Base-by-base conservation (phyloP, 164 flowering plant species). In the Chimonanthus praecox region DNA sequence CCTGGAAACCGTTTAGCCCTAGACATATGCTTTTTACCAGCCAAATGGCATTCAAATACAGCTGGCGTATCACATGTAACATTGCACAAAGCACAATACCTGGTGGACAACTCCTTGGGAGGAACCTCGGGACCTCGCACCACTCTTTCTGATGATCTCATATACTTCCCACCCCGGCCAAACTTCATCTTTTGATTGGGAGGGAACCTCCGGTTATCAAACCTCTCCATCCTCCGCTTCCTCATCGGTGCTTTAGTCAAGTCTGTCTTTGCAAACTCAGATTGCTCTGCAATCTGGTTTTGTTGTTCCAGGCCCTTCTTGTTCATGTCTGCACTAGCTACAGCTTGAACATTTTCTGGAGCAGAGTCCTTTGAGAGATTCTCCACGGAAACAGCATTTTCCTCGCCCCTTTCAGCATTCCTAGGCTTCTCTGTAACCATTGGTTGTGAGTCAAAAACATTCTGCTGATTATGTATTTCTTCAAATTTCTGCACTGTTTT, bases 21-120 rank as follows among this genome's bases (percentile, higher is more conserved):
- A 2, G 83, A 68, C 2, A 75, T 21, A 72, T 89, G 90, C 77
- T 86, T 74, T 63, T 68, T 74, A 68, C 76, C 76, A 8, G 65
- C 51, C 54, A 74, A 64, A 58, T 74, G 76, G 47, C 65, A 67
- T 45, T 74, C 71, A 3, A 74, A 74, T 7, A 74, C 76, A 8
- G 76, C 67, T 33, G 51, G 71, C 46, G 76, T 74, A 58, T 74
- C 76, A 21, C 76, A 74, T 48, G 62, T 74, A 47, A 83, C 83
- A 64, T 87, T 85, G 80, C 92, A 88, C 75, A 88, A 67, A n/a
- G 87, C 85, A 74, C 90, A 88, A 7, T 79, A 71, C 21, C 60
- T 54, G 11, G 81, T 65, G 13, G 87, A 87, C 68, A 78, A 83
- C 72, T 75, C 84, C 78, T 83, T 85, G 64, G 85, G 82, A 75